Evolutionary conservation across 768 basidiomycete species (phyloP), one percentile per base, ranked within the genome.

Genomic region (Boletus subparvulus): DNA sequence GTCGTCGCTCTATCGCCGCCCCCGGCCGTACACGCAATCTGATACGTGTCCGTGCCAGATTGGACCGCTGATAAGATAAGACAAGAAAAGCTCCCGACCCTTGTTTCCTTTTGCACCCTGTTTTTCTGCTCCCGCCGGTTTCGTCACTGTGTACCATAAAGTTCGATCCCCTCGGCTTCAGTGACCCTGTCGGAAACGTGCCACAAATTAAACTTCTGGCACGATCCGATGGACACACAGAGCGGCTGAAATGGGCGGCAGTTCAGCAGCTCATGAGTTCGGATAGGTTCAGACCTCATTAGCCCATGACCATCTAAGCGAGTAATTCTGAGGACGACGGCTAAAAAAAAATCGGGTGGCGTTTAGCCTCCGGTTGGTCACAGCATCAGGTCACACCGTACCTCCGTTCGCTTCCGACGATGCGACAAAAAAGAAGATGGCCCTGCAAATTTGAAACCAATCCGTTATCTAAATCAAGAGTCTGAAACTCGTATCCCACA

Each of bases 1-100:
- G 30, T 49, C 32, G 30, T 47, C 68, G 43, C 60, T 56, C 52
- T 69, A 69, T 62, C 60, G 13, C 65, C 26, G 1, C 28, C 65
- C 28, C 17, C n/a, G 37, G 41, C 35, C 52, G 46, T 21, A 46
- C 54, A 56, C 55, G 61, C 60, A 59, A 59, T 50, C 36, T 4
- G 53, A 53, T 67, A 68, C 67, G 67, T 68, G 67, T 65, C 56
- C 47, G 2, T 24, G 17, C 37, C 21, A 46, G 42, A 65, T 61
- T 70, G 63, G 68, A n/a, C 39, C 33, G 35, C 30, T 36, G 67
- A 69, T 69, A 70, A 69, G 67, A 69, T 70, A 70, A 69, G 63
- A 65, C 68, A 61, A 60, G 26, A 59, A 52, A 57, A 43, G 28
- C 3, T 44, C 36, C 60, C 52, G 40, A 32, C 45, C 43, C 44